phyloP scores from a whole-genome alignment of 345 rosid genomes.

The Camelina hispida region DNA sequence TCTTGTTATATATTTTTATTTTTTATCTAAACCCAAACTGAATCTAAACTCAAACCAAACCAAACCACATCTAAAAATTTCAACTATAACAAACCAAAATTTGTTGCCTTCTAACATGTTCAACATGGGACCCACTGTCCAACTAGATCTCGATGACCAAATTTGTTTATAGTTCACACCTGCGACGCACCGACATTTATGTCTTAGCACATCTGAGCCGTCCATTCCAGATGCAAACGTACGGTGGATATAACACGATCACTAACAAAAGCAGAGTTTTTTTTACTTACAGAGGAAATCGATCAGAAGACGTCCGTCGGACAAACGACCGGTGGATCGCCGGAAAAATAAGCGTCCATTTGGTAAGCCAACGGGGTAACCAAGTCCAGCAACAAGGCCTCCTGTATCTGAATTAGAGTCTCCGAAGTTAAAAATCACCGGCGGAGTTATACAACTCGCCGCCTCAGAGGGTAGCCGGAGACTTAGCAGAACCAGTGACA shows the following conservation, averaged over 20 bases:
- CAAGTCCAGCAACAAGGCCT: slow-evolving; percentile 60
- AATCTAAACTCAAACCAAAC: background rate
- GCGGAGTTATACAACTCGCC: slow-evolving; percentile 51
- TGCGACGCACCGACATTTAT: slow-evolving; percentile 36
- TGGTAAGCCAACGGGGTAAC: slow-evolving; percentile 16
- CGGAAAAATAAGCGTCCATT: slow-evolving; percentile 51
- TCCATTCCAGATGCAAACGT: slow-evolving; percentile 5
- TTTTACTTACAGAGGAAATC: slow-evolving; percentile 74
- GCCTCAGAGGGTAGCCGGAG: slow-evolving; percentile 4
- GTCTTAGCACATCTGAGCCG: slow-evolving; percentile 13
- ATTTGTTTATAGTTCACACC: background rate
- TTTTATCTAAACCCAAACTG: background rate
- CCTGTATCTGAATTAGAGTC: slow-evolving; percentile 40
- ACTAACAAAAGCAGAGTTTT: background rate
- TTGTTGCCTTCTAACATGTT: background rate
- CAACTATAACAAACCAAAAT: background rate
- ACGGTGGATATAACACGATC: slow-evolving; percentile 26
- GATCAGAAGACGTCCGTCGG: slow-evolving; percentile 80
- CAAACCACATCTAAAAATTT: background rate
- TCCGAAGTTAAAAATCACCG: slow-evolving; percentile 75
- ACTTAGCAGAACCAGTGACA: background rate
- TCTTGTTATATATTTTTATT: too few relatives aligned
- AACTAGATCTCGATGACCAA: slow-evolving; percentile 12
- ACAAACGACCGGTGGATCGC: slow-evolving; percentile 74
- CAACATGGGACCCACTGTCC: slow-evolving; percentile 8